Conservation (phyloP, 1,139 yeast species). For the Suhomyces wounanorum region DNA sequence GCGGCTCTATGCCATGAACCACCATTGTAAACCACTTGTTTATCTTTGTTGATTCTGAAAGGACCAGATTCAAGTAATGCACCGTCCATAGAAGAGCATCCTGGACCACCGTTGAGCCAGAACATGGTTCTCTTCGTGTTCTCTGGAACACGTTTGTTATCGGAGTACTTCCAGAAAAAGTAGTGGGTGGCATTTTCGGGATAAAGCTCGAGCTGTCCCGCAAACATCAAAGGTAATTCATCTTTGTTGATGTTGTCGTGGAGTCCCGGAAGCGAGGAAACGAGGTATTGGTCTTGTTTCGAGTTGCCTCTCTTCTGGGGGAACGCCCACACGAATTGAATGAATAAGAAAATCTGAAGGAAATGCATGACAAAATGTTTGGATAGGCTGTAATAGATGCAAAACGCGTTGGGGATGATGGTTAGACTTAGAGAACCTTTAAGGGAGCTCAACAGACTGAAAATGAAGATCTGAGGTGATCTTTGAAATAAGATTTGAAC, state of each 20-base stretch:
- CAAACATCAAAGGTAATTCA: conserved; percentile 57
- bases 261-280: conserved; percentile 46
- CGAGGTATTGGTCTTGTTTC: conserved; percentile 32
- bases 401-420: neutral
- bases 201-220: conserved; percentile 67
- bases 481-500: neutral
- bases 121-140: conserved; percentile 52
- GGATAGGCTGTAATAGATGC: neutral
- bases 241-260: conserved; percentile 30
- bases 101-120: conserved; percentile 98
- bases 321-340: conserved; percentile 19
- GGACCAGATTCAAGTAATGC: conserved; percentile 95
- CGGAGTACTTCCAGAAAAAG: conserved; percentile 77
- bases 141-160: conserved; percentile 30
- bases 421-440: neutral
- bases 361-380: neutral
- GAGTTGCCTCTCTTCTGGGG: conserved; percentile 25
- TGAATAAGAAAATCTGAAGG: conserved; percentile 6
- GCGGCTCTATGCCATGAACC: conserved; percentile 88
- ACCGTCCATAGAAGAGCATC: conserved; percentile 98
- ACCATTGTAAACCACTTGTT: conserved; percentile 52
- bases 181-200: conserved; percentile 59
- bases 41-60: conserved; percentile 55
- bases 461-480: neutral
- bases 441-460: neutral